Base-by-base conservation (phyloP, 108 stramenopile species). In the Nitzschia sp. region DNA sequence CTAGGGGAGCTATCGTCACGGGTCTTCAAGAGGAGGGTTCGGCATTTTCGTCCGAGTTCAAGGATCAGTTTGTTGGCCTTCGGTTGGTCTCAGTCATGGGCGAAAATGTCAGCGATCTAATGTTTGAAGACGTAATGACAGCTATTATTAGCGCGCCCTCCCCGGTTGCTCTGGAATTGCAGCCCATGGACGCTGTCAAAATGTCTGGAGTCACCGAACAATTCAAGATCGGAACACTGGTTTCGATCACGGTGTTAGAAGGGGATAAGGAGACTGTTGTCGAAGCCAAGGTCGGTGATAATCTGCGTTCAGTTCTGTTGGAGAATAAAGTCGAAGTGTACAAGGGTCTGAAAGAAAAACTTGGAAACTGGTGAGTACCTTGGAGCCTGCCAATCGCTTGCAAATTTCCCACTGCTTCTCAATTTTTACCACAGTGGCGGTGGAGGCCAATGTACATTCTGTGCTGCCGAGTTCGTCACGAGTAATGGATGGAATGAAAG, bases 71-170 rank as follows among this genome's bases (percentile, higher is more conserved):
- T 3, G 44, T 73, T 13, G 80, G 81, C 57, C 45, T 58, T 23
- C 72, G 66, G 62, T 45, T 89, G 44, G 38, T 45, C 0, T 66
- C 56, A 0, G 87, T 93, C 29, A 80, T 73, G 77, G 89, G 80
- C 22, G 30, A 70, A 45, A 80, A 90, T 58, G 89, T 90, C 1
- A 74, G 72, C 0, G 33, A n/a, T 22, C 45, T 84, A 50, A 53
- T 46, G 22, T 88, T 93, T 69, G 92, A 93, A 57, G 83, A 80
- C 22, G 87, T 90, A 31, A 90, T 93, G 92, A 77, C 78, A 22
- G 78, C 52, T 47, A 75, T 93, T 41, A 68, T 90, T 25, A 62
- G 74, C 32, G 87, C 87, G 22, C 83, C 85, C 30, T 83, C 85
- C 26, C 87, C 87, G 0, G 69, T 93, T 16, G 56, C 60, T 38